Conservation (phyloP, 805 yeast species). For the Spathaspora passalidarum region DNA sequence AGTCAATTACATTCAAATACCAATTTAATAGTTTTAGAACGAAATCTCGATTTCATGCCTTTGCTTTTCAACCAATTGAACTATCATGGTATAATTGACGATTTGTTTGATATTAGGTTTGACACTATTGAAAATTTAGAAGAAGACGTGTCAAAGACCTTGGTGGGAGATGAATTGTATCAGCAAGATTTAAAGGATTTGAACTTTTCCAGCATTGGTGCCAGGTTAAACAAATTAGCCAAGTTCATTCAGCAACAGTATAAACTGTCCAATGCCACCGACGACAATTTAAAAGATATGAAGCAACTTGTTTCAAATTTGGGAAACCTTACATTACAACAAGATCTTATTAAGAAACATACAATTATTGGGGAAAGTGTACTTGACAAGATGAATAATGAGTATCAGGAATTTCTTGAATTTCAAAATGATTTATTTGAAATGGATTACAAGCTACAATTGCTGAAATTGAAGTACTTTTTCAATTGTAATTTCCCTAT, state of each 20-base stretch:
- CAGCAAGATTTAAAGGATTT: slow-evolving; percentile 50
- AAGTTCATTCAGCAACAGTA: slow-evolving; percentile 65
- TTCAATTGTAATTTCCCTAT: slow-evolving; percentile 33
- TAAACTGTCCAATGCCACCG: slow-evolving; percentile 15
- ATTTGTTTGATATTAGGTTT: slow-evolving; percentile 51
- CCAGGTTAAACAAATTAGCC: slow-evolving; percentile 66
- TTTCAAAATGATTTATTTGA: slow-evolving; percentile 69
- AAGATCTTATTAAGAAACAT: slow-evolving; percentile 67
- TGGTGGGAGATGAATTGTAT: slow-evolving; percentile 14
- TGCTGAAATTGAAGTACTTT: slow-evolving; percentile 35
- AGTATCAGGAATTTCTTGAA: slow-evolving; percentile 48
- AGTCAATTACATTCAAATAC: slow-evolving; percentile 46
- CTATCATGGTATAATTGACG: slow-evolving; percentile 80
- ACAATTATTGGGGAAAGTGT: slow-evolving; percentile 70
- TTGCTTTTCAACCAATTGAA: slow-evolving; percentile 74
- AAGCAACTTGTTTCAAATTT: slow-evolving; percentile 69
- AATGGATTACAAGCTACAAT: slow-evolving; percentile 32
- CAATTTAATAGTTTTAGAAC: slow-evolving; percentile 75
- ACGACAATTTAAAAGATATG: slow-evolving; percentile 43
- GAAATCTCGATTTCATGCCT: slow-evolving; percentile 71
- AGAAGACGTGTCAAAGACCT: slow-evolving; percentile 9
- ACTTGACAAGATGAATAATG: slow-evolving; percentile 42
- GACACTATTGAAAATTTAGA: slow-evolving; percentile 23
- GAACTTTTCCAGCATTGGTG: slow-evolving; percentile 81
- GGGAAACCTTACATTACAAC: slow-evolving; percentile 62